Evolutionary conservation across 2,329 filamentous ascomycete species (phyloP), one percentile per base, ranked within the genome.

Genomic region (Colletotrichum navitas): DNA sequence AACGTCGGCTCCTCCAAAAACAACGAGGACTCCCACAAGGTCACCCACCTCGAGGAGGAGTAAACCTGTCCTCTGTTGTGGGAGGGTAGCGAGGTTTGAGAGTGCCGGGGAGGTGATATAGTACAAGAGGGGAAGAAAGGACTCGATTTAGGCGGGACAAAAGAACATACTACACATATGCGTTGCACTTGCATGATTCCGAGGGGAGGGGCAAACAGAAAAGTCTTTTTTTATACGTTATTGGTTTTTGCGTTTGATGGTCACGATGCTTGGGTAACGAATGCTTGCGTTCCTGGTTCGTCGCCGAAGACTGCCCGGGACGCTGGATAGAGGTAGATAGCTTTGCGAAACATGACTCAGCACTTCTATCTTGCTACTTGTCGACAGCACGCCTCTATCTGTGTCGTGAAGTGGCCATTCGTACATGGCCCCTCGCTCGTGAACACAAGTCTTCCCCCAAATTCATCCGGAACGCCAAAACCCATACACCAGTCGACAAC

Each of bases 21-120:
- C 47, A 78, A 78, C 62, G 76, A 75, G 41, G 75, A 75, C 59
- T 75, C 78, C 21, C 77, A 77, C 74, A 83, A 83, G 79, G 81
- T 85, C 21, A 87, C 84, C n/a, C 80, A 79, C 29, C 79, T 88
- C 5, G 86, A 88, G 79, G 86, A 88, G 78, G 85, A 88, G 66
- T 87, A 84, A 75, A 66, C 43, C 24, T 16, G 24, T 21, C 36
- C 16, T 36, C 43, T 26, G 18, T 29, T n/a, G n/a, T n/a, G 5
- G n/a, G n/a, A n/a, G 14, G 8, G 34, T 21, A 60, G 43, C n/a
- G 5, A 54, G 21, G 12, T 2, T 12, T 24, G 51, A 11, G 2
- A 1, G 5, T 11, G 34, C 21, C 1, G 16, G 39, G 34, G 10
- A 21, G 18, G 8, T 18, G 1, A 12, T 21, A 18, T 11, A 7